Conservation (phyloP, 805 yeast species). For the Schwanniomyces occidentalis region DNA sequence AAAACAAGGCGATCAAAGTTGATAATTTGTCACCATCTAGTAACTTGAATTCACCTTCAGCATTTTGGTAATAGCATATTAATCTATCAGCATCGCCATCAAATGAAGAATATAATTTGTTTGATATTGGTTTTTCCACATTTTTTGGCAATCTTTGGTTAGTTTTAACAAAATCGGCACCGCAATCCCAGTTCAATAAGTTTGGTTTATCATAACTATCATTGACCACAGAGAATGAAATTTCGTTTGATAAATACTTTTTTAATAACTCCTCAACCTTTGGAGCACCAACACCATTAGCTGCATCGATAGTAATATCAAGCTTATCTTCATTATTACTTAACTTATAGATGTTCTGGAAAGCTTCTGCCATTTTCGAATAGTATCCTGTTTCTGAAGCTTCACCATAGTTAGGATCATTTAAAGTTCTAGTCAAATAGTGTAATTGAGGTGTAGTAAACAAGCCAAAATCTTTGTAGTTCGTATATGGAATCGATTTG, state of each 20-base stretch:
- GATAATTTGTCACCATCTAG: constrained; percentile 95
- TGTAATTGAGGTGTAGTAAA: constrained; percentile 95
- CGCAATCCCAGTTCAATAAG: constrained; percentile 74
- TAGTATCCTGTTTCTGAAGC: constrained; percentile 71
- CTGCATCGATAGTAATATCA: constrained; percentile 75
- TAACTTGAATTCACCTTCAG: constrained; percentile 45
- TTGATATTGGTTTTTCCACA: constrained; percentile 41
- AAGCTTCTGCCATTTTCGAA: constrained; percentile 56
- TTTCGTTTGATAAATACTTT: constrained; percentile 35
- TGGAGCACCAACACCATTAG: constrained; percentile 96
- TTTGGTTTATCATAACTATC: constrained; percentile 53
- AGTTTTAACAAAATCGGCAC: constrained; percentile 95
- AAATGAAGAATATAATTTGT: constrained; percentile 71
- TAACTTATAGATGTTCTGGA: constrained; percentile 42
- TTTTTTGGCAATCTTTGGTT: constrained; percentile 75
- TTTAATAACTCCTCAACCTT: constrained; percentile 54
- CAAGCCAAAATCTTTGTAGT: constrained; percentile 57
- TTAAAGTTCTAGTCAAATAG: constrained; percentile 72
- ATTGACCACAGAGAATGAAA: constrained; percentile 53
- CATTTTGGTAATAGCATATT: constrained; percentile 66
- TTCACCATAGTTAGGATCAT: constrained; percentile 64
- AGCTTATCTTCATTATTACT: constrained; percentile 26
- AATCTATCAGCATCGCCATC: constrained; percentile 98
- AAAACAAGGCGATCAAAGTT: constrained; percentile 72
- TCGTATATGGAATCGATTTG: constrained; percentile 43